A percentile compares a stretch with the other conserved stretches of the same genome.
phyloP scores from a whole-genome alignment of 768 basidiomycete species.

The Collybia sordida region DNA sequence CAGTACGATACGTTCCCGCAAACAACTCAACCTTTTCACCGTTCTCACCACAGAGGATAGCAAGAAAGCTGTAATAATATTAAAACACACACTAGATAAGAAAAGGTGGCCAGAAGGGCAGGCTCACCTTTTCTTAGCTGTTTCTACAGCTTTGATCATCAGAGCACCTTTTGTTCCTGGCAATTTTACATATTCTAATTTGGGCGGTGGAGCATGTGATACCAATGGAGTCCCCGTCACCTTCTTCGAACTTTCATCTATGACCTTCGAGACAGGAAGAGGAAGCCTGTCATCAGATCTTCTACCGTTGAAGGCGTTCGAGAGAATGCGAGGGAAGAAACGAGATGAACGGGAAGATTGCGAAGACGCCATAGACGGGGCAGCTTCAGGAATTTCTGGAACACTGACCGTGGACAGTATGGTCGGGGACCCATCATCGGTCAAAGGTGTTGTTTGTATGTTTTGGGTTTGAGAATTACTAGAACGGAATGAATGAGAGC shows the following conservation, averaged over 20 bases:
- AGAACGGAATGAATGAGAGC: conserved; percentile 43
- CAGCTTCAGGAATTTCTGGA: conserved; percentile 18
- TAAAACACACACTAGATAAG: neutral
- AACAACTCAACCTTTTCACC: conserved; percentile 94
- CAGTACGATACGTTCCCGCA: conserved; percentile 88
- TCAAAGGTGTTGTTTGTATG: conserved; percentile 23
- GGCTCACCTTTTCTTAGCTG: conserved; percentile 78
- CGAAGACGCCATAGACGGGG: conserved; percentile 26
- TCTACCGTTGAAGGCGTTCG: conserved; percentile 58
- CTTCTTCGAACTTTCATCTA: conserved; percentile 41
- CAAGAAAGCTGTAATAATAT: conserved; percentile 65
- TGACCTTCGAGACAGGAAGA: conserved; percentile 32
- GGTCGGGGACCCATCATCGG: conserved; percentile 20
- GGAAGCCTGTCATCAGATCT: conserved; percentile 57
- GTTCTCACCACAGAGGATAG: conserved; percentile 88
- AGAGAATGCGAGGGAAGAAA: conserved; percentile 71
- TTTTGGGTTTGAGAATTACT: conserved; percentile 29
- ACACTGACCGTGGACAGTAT: conserved; percentile 20
- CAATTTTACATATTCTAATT: conserved; percentile 89
- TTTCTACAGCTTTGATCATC: conserved; percentile 86
- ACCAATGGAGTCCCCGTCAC: conserved; percentile 29
- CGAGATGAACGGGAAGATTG: conserved; percentile 51
- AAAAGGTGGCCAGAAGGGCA: conserved; percentile 1
- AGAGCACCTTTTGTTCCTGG: conserved; percentile 88
- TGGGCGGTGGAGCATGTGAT: conserved; percentile 68